These are phyloP conservation scores for Stevia rebaudiana DNA, from an alignment of 140 eudicot species.

Conservation along the genomic window DNA sequence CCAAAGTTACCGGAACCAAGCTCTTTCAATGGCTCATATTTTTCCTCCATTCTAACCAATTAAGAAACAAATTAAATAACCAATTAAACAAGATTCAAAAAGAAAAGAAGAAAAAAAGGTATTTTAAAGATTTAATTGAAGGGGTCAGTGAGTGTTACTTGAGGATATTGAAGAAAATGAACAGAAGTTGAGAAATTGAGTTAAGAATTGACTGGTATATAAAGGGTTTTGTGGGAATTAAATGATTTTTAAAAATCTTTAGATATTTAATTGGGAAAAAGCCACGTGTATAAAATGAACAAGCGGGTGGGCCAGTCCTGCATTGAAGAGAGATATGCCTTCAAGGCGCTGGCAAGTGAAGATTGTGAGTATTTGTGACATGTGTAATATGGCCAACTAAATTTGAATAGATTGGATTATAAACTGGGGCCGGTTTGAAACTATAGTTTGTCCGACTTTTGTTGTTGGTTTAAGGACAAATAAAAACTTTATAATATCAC, in stretches of 20 bases:
- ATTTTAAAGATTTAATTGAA: background rate
- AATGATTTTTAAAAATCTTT: constrained; percentile 15
- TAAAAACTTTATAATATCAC: background rate
- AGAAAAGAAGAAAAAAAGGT: background rate
- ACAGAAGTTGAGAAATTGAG: constrained; percentile 8
- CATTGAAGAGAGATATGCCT: constrained; percentile 32
- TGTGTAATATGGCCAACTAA: constrained; percentile 19
- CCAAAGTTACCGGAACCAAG: constrained; percentile 79
- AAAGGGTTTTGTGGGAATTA: constrained; percentile 18
- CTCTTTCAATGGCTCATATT: constrained; percentile 58
- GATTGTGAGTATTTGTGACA: constrained; percentile 15
- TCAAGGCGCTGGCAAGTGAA: constrained; percentile 39
- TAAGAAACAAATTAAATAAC: background rate
- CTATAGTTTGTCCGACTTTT: constrained; percentile 4
- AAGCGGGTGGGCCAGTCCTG: constrained; percentile 25
- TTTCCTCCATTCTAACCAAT: constrained; percentile 46
- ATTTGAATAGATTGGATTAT: background rate
- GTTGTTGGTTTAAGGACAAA: background rate
- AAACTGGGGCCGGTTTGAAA: constrained; percentile 16
- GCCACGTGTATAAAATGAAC: constrained; percentile 33
- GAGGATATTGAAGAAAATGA: constrained; percentile 1
- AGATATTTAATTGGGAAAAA: constrained; percentile 6
- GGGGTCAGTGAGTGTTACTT: constrained; percentile 5
- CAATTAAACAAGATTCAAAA: background rate
- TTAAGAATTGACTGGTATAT: constrained; percentile 17